Percentiles rank a stretch among this genome's conserved stretches.
These are phyloP conservation scores for Oryza officinalis DNA, from an alignment of 176 grass and related monocot genomes.

Conservation along the genomic window DNA sequence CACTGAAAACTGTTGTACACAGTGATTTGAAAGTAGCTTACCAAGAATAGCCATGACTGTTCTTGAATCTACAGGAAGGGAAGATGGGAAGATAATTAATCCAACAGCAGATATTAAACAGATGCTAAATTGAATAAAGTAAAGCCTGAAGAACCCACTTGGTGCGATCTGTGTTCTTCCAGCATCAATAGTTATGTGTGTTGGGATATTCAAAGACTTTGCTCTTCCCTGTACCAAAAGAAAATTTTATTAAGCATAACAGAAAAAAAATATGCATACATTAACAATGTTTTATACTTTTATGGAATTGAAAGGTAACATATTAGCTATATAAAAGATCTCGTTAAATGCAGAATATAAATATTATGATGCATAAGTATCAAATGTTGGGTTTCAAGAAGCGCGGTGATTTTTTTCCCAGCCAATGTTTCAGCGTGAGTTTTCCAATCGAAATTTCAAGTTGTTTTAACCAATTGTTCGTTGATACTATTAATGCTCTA, in stretches of 20 bases:
- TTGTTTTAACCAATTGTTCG: neutral
- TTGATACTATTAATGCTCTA: neutral
- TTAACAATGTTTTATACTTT: neutral
- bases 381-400: neutral
- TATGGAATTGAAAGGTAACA: neutral
- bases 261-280: neutral
- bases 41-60: constrained; percentile 87
- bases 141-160: constrained; percentile 54
- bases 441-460: neutral
- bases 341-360: neutral
- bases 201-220: constrained; percentile 86
- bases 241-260: neutral
- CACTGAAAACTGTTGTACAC: neutral
- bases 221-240: constrained; percentile 66
- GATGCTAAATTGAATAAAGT: neutral
- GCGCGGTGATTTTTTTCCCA: neutral
- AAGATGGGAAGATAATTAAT: neutral
- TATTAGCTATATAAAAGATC: neutral
- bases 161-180: constrained; percentile 98
- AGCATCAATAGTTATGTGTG: constrained; percentile 92
- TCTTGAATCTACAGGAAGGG: constrained; percentile 68
- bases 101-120: neutral
- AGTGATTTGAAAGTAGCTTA: constrained; percentile 31
- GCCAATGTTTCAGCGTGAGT: neutral
- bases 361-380: neutral